A percentile compares a stretch with the other conserved stretches of the same genome.
Conservation (phyloP, 1,139 yeast genomes). For the Yamadazyma epiphylla region DNA sequence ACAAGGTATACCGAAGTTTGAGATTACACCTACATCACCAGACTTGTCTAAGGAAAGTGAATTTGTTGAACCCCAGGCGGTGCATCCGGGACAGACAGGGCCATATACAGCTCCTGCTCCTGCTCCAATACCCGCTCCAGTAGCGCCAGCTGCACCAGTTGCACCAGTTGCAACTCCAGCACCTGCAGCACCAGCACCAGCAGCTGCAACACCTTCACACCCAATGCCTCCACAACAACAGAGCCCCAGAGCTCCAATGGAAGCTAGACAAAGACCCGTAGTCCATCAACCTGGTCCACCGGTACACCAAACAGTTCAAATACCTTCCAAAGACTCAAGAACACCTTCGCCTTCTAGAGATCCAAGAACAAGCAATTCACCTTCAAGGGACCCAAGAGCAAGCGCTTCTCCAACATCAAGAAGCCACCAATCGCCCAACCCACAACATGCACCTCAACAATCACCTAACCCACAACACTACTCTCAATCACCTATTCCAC, state of each 20-base stretch:
- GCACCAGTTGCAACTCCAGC: conserved; percentile 1
- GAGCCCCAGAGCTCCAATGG: no score
- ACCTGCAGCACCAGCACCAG: background rate
- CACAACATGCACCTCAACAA: no score
- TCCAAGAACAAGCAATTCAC: conserved; percentile 5
- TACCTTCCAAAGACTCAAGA: conserved; percentile 5
- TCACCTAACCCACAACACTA: no score
- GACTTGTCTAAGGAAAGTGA: background rate
- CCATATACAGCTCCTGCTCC: background rate
- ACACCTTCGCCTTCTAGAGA: conserved; percentile 10
- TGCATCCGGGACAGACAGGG: background rate
- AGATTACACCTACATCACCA: conserved; percentile 12
- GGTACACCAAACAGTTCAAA: conserved; percentile 3
- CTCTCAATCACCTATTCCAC: no score
- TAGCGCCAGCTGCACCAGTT: conserved; percentile 1
- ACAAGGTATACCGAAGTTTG: conserved; percentile 9
- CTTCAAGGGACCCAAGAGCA: background rate
- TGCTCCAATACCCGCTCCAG: conserved; percentile 4
- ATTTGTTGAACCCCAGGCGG: background rate
- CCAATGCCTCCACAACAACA: background rate
- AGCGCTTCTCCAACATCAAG: no score
- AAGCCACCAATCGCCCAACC: no score
- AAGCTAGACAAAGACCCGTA: no score
- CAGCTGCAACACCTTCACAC: no score
- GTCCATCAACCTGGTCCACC: conserved; percentile 1